Percentiles rank a stretch among this genome's conserved stretches.
Conservation (phyloP, 2,329 filamentous ascomycete genomes). For the Reticulascus tulasneorum region DNA sequence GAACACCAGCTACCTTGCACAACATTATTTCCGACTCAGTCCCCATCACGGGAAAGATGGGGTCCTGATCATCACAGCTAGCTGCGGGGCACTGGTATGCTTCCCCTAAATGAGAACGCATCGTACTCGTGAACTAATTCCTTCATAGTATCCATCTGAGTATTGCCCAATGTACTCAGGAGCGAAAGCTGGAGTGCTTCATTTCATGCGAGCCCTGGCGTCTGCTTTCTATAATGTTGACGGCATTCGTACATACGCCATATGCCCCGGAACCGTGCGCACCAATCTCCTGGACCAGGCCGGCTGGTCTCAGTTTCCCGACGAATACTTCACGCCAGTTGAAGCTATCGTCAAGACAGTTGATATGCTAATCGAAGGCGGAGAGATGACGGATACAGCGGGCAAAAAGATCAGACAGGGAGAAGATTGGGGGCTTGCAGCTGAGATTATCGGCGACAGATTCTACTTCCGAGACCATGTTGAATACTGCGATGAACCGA, state of each 20-base stretch:
- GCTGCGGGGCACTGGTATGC: slow-evolving; percentile 20
- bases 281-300: slow-evolving; percentile 24
- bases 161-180: slow-evolving; percentile 27
- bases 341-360: slow-evolving; percentile 23
- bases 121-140: no score
- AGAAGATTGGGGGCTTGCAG: slow-evolving; percentile 19
- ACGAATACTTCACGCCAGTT: slow-evolving; percentile 23
- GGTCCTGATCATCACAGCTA: slow-evolving; percentile 24
- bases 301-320: slow-evolving; percentile 23
- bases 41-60: slow-evolving; percentile 15
- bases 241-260: slow-evolving; percentile 25
- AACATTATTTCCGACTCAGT: slow-evolving; percentile 34
- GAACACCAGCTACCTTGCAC: slow-evolving; percentile 32
- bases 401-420: slow-evolving; percentile 17
- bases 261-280: slow-evolving; percentile 26
- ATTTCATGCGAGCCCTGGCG: slow-evolving; percentile 27
- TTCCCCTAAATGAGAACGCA: no score
- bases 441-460: slow-evolving; percentile 25
- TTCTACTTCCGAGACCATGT: slow-evolving; percentile 25
- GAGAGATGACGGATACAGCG: slow-evolving; percentile 18
- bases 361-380: slow-evolving; percentile 20
- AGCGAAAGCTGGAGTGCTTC: slow-evolving; percentile 26
- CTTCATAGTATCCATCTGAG: slow-evolving; percentile 23
- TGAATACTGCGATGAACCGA: slow-evolving; percentile 21
- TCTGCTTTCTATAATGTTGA: slow-evolving; percentile 18